These are phyloP conservation scores for Solanum aculeatissimum DNA, from an alignment of 305 asterid genomes.

Conservation along the genomic window DNA sequence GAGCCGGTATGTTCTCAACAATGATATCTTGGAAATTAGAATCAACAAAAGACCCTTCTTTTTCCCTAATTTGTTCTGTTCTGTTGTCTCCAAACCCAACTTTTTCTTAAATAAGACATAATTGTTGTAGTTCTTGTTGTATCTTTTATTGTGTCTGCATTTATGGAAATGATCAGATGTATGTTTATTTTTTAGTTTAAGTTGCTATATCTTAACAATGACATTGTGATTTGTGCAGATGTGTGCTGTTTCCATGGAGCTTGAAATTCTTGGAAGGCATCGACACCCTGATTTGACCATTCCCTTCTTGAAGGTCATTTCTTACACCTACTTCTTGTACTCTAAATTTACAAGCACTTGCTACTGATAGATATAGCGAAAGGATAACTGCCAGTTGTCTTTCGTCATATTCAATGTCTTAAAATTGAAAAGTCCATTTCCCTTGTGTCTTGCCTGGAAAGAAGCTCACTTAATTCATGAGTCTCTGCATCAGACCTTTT, in stretches of 20 bases:
- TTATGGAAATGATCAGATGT: background rate
- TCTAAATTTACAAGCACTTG: background rate
- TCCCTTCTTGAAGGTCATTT: conserved; percentile 76
- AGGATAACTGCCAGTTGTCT: background rate
- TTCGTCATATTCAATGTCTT: background rate
- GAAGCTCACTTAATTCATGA: background rate
- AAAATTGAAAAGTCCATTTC: background rate
- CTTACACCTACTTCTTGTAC: background rate
- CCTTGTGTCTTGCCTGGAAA: background rate
- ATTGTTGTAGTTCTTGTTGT: background rate
- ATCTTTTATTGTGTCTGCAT: background rate
- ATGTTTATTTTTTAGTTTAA: background rate
- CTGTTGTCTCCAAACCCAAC: background rate
- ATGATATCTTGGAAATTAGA: background rate
- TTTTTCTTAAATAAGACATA: background rate
- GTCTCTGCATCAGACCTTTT: background rate
- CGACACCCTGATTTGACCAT: conserved; percentile 80
- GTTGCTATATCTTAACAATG: conserved; percentile 7
- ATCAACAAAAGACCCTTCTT: background rate
- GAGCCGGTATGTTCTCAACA: conserved; percentile 62
- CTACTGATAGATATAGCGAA: background rate
- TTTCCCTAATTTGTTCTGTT: background rate
- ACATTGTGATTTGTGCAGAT: conserved; percentile 37
- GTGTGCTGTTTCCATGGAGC: conserved; percentile 88
- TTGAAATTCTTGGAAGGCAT: conserved; percentile 91